phyloP scores from a whole-genome alignment of 352 stramenopile genomes.

The Phytophthora hybrid region DNA sequence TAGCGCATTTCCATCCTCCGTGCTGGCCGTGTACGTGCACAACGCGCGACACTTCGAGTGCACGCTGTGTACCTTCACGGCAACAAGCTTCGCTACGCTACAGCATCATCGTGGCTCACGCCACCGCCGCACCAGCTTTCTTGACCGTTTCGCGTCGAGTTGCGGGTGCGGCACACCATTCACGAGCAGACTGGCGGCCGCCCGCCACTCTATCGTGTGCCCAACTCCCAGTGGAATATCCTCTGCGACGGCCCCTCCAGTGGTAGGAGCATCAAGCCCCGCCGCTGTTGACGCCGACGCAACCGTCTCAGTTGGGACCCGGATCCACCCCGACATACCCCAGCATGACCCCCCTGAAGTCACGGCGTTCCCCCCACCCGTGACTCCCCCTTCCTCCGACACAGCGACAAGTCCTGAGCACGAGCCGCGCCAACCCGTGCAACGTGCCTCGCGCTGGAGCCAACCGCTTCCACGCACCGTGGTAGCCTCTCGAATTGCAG shows the following conservation, averaged over 20 bases:
- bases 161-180: constrained; percentile 26
- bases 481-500: no score
- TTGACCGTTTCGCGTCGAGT: constrained; percentile 25
- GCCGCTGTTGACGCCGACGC: neutral
- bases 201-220: constrained; percentile 29
- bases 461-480: no score
- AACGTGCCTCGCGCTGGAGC: no score
- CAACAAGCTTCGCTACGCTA: constrained; percentile 15
- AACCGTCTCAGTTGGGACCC: neutral
- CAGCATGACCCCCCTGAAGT: no score
- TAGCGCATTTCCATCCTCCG: neutral
- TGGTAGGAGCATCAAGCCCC: neutral
- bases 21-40: constrained; percentile 20
- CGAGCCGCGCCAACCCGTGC: no score
- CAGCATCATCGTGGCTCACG: constrained; percentile 12
- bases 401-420: no score
- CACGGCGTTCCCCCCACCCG: no score
- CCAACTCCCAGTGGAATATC: neutral
- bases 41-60: constrained; percentile 24
- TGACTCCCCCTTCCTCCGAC: no score
- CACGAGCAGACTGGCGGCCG: constrained; percentile 20
- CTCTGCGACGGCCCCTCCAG: neutral
- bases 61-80: constrained; percentile 20
- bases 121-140: constrained; percentile 17
- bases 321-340: neutral